These are phyloP conservation scores for Dactylonectria estremocensis DNA, from an alignment of 2,329 filamentous ascomycete genomes.

Conservation along the genomic window DNA sequence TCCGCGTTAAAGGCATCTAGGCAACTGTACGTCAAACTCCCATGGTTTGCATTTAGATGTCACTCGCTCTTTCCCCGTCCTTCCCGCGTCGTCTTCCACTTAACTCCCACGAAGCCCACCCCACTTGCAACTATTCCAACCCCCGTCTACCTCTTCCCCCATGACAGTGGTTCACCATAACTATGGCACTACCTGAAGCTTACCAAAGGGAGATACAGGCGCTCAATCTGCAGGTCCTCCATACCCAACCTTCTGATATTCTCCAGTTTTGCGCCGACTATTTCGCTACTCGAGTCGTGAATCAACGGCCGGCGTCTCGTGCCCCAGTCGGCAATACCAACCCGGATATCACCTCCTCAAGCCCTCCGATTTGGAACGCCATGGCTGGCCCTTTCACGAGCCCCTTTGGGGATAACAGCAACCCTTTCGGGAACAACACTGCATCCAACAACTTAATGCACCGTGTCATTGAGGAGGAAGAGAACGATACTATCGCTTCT, in stretches of 20 bases:
- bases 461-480: slow-evolving; percentile 85
- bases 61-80: slow-evolving; percentile 11
- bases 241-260: slow-evolving; percentile 73
- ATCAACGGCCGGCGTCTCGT: slow-evolving; percentile 65
- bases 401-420: slow-evolving; percentile 73
- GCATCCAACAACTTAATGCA: slow-evolving; percentile 57
- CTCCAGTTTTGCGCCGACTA: slow-evolving; percentile 80
- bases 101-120: slow-evolving; percentile 3
- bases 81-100: slow-evolving; percentile 9
- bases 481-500: slow-evolving; percentile 82
- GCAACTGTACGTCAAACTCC: slow-evolving; percentile 42
- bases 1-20: slow-evolving; percentile 30
- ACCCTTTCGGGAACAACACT: slow-evolving; percentile 44
- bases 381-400: slow-evolving; percentile 88
- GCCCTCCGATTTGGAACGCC: slow-evolving; percentile 44
- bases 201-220: slow-evolving; percentile 75
- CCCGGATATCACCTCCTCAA: background rate
- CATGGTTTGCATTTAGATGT: slow-evolving; percentile 22
- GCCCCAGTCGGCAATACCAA: slow-evolving; percentile 28
- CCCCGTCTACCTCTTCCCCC: background rate
- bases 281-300: slow-evolving; percentile 76
- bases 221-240: slow-evolving; percentile 73
- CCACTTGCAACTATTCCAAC: slow-evolving; percentile 1
- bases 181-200: slow-evolving; percentile 67
- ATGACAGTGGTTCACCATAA: slow-evolving; percentile 47